These are phyloP conservation scores for Diacronema lutheri DNA, from an alignment of 78 protist genomes.

Conservation along the genomic window DNA sequence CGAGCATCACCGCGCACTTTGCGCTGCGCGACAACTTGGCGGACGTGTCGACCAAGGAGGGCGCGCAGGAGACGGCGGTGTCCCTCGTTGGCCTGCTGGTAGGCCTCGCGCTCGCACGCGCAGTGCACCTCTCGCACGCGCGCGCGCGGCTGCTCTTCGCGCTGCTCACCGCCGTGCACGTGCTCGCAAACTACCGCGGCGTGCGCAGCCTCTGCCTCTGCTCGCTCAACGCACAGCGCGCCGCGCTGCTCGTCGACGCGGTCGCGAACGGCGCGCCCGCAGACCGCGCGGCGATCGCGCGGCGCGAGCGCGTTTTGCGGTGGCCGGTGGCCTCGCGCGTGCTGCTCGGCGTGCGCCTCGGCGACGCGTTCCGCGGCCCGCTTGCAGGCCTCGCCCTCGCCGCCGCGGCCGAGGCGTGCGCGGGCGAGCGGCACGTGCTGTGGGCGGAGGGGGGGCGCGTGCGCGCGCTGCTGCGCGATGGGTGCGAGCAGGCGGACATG, in stretches of 20 bases:
- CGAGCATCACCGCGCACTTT: constrained; percentile 39
- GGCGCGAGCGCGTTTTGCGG: too few relatives aligned
- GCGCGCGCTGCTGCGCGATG: too few relatives aligned
- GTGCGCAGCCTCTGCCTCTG: neutral
- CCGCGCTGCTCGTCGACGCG: neutral
- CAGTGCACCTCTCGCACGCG: neutral
- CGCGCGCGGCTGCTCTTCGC: neutral
- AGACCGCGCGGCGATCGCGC: too few relatives aligned
- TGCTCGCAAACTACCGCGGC: neutral
- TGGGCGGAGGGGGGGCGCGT: too few relatives aligned
- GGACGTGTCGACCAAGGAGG: constrained; percentile 45
- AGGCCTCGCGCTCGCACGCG: neutral
- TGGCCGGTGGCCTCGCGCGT: too few relatives aligned
- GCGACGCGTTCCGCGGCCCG: too few relatives aligned
- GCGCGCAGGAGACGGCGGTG: constrained; percentile 30
- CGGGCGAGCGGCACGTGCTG: too few relatives aligned
- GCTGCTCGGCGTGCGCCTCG: too few relatives aligned
- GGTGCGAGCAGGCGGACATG: too few relatives aligned
- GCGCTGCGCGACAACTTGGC: constrained; percentile 27
- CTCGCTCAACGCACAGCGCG: neutral
- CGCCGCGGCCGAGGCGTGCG: too few relatives aligned
- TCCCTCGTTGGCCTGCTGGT: neutral
- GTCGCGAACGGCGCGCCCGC: too few relatives aligned
- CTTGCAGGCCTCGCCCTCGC: too few relatives aligned
- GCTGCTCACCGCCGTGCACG: neutral